Evolutionary conservation across 2,329 filamentous ascomycete species (phyloP).

Genomic region (Fusarium euwallaceae): DNA sequence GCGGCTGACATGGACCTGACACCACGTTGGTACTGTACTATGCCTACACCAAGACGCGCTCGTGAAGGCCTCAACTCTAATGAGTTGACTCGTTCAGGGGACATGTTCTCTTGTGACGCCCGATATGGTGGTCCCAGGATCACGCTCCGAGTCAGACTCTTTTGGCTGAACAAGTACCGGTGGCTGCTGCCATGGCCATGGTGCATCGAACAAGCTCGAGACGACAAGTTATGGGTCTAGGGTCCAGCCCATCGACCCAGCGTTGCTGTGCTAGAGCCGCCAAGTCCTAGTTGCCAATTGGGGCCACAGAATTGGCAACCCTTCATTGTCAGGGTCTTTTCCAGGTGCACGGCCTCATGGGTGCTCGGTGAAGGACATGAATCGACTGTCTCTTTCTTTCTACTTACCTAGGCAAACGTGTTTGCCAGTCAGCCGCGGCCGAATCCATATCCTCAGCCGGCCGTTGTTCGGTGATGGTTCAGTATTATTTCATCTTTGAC

Average conservation of each 20-base stretch:
- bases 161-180: background rate
- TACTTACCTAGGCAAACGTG: background rate
- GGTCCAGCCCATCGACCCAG: constrained; percentile 25
- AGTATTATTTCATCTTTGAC: background rate
- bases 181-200: constrained; percentile 6
- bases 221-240: constrained; percentile 28
- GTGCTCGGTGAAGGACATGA: background rate
- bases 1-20: constrained; percentile 19
- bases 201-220: constrained; percentile 18
- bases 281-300: constrained; percentile 31
- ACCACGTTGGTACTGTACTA: constrained; percentile 5
- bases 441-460: background rate
- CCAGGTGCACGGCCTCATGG: constrained; percentile 2
- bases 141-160: background rate
- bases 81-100: background rate
- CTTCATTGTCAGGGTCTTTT: constrained; percentile 21
- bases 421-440: background rate
- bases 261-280: constrained; percentile 19
- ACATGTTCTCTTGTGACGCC: background rate
- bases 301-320: constrained; percentile 28
- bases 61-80: constrained; percentile 6
- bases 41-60: background rate
- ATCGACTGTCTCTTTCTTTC: background rate
- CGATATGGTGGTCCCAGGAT: background rate
- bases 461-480: background rate